Conservation (phyloP, 1,284 basidiomycete genomes). For the Fistulina hepatica region DNA sequence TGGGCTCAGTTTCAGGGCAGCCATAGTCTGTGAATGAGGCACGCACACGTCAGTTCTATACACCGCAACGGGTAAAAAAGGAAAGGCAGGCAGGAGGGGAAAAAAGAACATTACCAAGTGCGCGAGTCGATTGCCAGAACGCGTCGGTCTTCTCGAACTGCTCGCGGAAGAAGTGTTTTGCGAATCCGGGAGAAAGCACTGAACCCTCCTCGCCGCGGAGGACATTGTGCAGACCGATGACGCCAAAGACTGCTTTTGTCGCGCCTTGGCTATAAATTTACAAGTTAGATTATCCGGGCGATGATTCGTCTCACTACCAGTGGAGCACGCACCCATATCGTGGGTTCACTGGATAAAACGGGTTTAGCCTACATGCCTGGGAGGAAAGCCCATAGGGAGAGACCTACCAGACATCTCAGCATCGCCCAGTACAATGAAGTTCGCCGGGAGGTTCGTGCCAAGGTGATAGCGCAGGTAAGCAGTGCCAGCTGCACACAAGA, state of each 20-base stretch:
- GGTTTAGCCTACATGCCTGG: conserved; percentile 5
- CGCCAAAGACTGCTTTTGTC: conserved; percentile 13
- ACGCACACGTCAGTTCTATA: conserved; percentile 1
- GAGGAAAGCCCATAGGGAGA: not conserved
- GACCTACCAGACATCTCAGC: conserved; percentile 13
- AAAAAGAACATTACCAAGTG: too few species aligned
- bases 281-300: not conserved
- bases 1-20: conserved; percentile 13
- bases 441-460: conserved; percentile 14
- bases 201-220: conserved; percentile 7
- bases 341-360: too few species aligned
- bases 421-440: conserved; percentile 19
- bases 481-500: conserved; percentile 9
- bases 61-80: not conserved
- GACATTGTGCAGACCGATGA: conserved; percentile 11
- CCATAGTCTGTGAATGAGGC: conserved; percentile 15
- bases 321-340: too few species aligned
- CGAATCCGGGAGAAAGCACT: conserved; percentile 10
- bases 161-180: conserved; percentile 13
- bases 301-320: conserved; percentile 5
- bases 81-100: not conserved
- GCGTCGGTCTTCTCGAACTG: conserved; percentile 13
- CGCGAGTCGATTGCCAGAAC: conserved; percentile 13
- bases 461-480: conserved; percentile 14
- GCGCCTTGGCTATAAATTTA: conserved; percentile 12